A percentile compares a stretch with the other conserved stretches of the same genome.
Conservation (phyloP, 164 flowering plant genomes). For the Annona cherimola region DNA sequence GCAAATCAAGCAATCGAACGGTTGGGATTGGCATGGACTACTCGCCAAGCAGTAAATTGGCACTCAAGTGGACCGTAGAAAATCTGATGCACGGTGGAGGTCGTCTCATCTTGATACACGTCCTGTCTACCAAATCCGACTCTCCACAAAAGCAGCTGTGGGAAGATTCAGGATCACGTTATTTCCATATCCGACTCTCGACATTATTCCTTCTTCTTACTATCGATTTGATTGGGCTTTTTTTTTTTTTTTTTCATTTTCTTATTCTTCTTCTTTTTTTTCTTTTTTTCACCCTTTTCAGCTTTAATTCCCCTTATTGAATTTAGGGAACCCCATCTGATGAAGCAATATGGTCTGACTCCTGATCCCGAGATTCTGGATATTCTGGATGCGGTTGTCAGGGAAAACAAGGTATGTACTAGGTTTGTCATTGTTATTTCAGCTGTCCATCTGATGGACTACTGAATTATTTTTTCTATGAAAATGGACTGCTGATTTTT, state of each 20-base stretch:
- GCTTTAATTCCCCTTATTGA: constrained; percentile 68
- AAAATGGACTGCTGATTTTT: background rate
- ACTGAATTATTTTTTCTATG: background rate
- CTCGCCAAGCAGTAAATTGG: constrained; percentile 56
- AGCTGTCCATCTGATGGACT: background rate
- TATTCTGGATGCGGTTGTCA: constrained; percentile 44
- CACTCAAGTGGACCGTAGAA: constrained; percentile 50
- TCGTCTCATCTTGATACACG: constrained; percentile 38
- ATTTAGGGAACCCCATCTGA: constrained; percentile 34
- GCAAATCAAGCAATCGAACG: constrained; percentile 30
- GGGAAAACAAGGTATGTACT: constrained; percentile 36
- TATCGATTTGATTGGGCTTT: background rate
- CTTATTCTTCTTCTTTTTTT: background rate
- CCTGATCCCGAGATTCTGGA: constrained; percentile 55
- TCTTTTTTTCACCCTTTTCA: constrained; percentile 11
- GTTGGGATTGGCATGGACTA: constrained; percentile 62
- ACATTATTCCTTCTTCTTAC: background rate
- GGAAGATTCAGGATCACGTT: constrained; percentile 66
- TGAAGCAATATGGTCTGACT: constrained; percentile 48
- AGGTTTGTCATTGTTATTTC: background rate
- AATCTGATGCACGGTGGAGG: constrained; percentile 43
- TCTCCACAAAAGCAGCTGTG: constrained; percentile 41
- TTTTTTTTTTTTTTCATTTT: background rate
- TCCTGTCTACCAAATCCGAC: constrained; percentile 44
- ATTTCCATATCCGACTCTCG: background rate